Evolutionary conservation across 495 filamentous ascomycete species (phyloP).

Genomic region (Xylaria bambusicola): DNA sequence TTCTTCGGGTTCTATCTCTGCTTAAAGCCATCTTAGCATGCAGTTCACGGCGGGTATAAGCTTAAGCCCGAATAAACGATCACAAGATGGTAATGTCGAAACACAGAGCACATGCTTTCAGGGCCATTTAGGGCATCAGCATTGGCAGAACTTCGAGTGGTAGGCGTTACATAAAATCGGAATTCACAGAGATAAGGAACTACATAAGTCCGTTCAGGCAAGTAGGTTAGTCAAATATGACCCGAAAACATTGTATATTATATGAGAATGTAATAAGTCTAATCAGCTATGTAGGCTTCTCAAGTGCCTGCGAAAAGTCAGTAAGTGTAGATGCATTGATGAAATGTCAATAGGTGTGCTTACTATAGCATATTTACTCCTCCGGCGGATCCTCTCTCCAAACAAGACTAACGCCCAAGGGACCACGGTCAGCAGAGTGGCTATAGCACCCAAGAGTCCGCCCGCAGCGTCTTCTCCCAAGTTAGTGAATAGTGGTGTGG

Average conservation of each 20-base stretch:
- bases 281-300: neutral
- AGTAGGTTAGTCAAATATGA: neutral
- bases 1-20: neutral
- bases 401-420: conserved; percentile 86
- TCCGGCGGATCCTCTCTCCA: conserved; percentile 74
- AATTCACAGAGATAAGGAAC: too few species aligned
- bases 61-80: neutral
- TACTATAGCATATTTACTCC: conserved; percentile 71
- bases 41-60: neutral
- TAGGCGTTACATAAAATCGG: too few species aligned
- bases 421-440: conserved; percentile 68
- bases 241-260: too few species aligned
- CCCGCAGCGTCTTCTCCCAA: conserved; percentile 73
- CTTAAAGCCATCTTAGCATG: neutral
- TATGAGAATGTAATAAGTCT: too few species aligned
- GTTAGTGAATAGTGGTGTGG: conserved; percentile 67
- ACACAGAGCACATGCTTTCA: too few species aligned
- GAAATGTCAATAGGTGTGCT: neutral
- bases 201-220: neutral
- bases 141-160: too few species aligned
- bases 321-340: neutral
- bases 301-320: conserved; percentile 13
- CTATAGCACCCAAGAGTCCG: conserved; percentile 76
- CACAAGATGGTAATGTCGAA: neutral
- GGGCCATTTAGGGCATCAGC: too few species aligned